Evolutionary conservation across 345 rosid species (phyloP).

Genomic region (Draba incana): DNA sequence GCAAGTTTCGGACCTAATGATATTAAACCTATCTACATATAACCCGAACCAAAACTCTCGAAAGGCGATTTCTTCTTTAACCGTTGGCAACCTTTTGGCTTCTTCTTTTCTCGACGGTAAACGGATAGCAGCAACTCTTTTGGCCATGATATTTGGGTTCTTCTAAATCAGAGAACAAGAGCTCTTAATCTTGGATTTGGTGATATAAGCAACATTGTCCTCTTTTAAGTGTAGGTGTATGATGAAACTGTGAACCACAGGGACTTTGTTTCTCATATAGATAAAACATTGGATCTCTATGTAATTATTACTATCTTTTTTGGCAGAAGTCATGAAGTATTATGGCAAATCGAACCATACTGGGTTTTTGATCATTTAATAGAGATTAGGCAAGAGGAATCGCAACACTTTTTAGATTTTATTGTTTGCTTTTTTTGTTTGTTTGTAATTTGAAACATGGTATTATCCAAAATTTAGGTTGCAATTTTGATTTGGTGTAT

Average conservation of each 20-base stretch:
- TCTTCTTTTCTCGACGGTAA: not conserved
- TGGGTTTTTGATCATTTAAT: slow-evolving; percentile 23
- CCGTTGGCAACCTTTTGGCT: not conserved
- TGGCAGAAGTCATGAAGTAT: slow-evolving; percentile 18
- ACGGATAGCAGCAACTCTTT: not conserved
- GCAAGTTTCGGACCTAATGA: slow-evolving; percentile 88
- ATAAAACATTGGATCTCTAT: slow-evolving; percentile 8
- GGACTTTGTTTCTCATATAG: slow-evolving; percentile 13
- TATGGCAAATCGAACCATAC: not conserved
- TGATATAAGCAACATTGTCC: not conserved
- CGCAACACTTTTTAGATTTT: slow-evolving; percentile 8
- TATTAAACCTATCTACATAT: slow-evolving; percentile 94
- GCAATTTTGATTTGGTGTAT: not conserved
- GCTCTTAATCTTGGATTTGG: not conserved
- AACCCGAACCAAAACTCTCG: slow-evolving; percentile 22
- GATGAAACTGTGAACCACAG: slow-evolving; percentile 21
- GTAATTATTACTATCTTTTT: slow-evolving; percentile 5
- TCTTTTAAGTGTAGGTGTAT: slow-evolving; percentile 7
- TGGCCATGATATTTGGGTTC: not conserved
- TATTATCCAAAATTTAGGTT: not conserved
- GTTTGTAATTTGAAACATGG: slow-evolving; percentile 4
- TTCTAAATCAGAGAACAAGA: not conserved
- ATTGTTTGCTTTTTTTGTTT: not conserved
- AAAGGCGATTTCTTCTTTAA: not conserved
- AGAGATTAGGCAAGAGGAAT: not conserved